Conservation (phyloP, 768 basidiomycete genomes). For the Termitomyces sp. region DNA sequence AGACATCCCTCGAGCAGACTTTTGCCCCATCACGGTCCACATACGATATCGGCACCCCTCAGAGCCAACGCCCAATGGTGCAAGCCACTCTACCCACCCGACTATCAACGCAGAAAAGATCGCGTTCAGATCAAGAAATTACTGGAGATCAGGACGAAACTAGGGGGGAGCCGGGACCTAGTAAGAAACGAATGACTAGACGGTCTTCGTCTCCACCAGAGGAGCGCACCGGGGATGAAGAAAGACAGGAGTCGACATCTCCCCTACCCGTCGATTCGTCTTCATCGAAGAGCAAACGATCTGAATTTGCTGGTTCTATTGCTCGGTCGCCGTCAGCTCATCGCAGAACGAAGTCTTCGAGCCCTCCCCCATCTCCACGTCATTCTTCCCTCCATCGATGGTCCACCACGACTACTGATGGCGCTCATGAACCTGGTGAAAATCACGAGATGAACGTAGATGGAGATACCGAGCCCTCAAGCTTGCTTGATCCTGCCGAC, state of each 20-base stretch:
- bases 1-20: conserved; percentile 64
- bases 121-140: not conserved
- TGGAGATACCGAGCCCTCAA: not conserved
- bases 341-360: not conserved
- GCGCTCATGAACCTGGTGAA: not conserved
- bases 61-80: conserved; percentile 10
- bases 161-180: not conserved
- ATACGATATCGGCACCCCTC: conserved; percentile 45
- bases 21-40: conserved; percentile 75
- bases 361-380: not conserved
- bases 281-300: not conserved
- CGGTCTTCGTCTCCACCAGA: not conserved
- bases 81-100: conserved; percentile 20
- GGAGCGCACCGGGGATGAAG: not conserved
- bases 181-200: conserved; percentile 2
- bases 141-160: not conserved
- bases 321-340: not conserved
- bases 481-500: not conserved
- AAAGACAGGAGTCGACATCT: not conserved
- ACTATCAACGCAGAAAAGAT: conserved; percentile 5
- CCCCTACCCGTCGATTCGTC: not conserved
- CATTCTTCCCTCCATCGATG: not conserved
- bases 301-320: not conserved
- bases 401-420: not conserved
- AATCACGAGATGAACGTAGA: conserved; percentile 9